These are phyloP conservation scores for Trichosanthes cucumerina DNA, from an alignment of 306 rosid genomes.

Conservation along the genomic window DNA sequence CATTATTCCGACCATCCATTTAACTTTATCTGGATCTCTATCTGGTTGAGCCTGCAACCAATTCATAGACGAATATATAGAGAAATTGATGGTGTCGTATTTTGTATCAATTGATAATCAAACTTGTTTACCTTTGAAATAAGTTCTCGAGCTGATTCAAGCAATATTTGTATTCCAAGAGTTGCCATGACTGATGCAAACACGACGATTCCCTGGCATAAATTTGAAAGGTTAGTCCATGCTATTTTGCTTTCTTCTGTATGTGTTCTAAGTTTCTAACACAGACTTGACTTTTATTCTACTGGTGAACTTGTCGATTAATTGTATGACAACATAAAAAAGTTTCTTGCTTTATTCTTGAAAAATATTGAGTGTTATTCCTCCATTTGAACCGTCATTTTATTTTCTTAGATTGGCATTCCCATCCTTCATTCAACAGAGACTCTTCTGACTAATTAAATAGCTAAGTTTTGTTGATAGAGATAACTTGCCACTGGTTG, in stretches of 20 bases:
- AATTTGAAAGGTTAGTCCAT: slow-evolving; percentile 5
- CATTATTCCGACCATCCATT: slow-evolving; percentile 93
- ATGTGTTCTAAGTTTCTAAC: background rate
- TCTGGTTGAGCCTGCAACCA: slow-evolving; percentile 52
- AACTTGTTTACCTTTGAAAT: slow-evolving; percentile 37
- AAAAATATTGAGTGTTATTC: background rate
- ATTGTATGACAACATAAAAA: background rate
- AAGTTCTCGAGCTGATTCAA: slow-evolving; percentile 67
- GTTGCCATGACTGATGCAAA: slow-evolving; percentile 93
- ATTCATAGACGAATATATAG: background rate
- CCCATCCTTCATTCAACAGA: background rate
- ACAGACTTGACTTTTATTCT: background rate
- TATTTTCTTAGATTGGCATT: background rate
- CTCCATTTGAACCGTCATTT: background rate
- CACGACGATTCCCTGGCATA: slow-evolving; percentile 69
- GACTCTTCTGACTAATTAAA: background rate
- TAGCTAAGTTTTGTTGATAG: background rate
- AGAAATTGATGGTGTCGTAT: background rate
- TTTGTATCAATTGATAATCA: background rate
- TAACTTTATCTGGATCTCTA: slow-evolving; percentile 49
- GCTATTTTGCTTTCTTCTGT: background rate
- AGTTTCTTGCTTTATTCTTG: background rate
- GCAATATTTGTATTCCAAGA: slow-evolving; percentile 75
- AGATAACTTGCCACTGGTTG: slow-evolving; percentile 71
- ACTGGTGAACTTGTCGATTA: background rate